These are phyloP conservation scores for Tylopilus felleus DNA, from an alignment of 768 basidiomycete species.

Conservation along the genomic window DNA sequence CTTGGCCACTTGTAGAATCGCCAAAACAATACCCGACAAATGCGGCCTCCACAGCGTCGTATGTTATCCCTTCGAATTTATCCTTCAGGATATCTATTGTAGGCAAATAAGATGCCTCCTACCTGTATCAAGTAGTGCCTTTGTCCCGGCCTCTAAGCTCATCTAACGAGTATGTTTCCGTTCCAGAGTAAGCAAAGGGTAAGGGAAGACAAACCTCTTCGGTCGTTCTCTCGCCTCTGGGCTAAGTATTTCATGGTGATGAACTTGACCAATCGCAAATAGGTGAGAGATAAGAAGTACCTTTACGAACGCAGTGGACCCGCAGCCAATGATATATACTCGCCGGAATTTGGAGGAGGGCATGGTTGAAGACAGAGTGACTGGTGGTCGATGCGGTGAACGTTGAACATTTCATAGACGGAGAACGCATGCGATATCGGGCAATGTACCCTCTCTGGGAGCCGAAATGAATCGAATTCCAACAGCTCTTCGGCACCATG, in stretches of 20 bases:
- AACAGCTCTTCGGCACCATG: too few relatives aligned
- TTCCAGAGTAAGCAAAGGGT: neutral
- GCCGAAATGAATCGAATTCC: too few relatives aligned
- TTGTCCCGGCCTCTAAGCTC: constrained; percentile 65
- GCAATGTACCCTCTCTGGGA: too few relatives aligned
- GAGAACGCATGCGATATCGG: too few relatives aligned
- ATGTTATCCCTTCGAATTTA: neutral
- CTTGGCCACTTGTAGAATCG: constrained; percentile 72
- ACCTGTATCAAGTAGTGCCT: constrained; percentile 82
- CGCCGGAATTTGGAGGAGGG: constrained; percentile 5
- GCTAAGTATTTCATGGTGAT: constrained; percentile 39
- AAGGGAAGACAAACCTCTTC: constrained; percentile 49
- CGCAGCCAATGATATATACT: constrained; percentile 67
- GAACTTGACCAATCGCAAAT: neutral
- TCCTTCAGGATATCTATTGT: neutral
- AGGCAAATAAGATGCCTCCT: neutral
- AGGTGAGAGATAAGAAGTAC: constrained; percentile 30
- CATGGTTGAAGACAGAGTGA: neutral
- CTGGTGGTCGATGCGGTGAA: too few relatives aligned
- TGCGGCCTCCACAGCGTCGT: neutral
- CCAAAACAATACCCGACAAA: constrained; percentile 48
- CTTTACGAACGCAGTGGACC: constrained; percentile 81
- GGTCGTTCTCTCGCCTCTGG: constrained; percentile 55
- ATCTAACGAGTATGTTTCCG: neutral
- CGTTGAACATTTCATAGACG: too few relatives aligned